phyloP scores from a whole-genome alignment of 2,329 filamentous ascomycete species.

The Fusarium foetens region DNA sequence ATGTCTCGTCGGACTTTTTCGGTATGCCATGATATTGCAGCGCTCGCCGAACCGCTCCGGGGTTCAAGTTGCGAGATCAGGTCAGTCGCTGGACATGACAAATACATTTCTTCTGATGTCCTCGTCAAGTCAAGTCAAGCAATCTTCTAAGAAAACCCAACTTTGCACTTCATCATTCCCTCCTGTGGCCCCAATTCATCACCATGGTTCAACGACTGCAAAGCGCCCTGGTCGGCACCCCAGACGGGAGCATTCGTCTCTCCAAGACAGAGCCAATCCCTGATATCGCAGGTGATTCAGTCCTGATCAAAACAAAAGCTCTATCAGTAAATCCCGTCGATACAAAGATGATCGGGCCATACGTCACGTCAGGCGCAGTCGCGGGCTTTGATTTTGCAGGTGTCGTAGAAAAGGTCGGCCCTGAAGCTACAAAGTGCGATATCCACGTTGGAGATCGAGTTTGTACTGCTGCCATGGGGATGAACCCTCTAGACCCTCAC shows the following conservation, averaged over 20 bases:
- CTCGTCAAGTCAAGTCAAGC: accelerated
- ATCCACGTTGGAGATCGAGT: background rate
- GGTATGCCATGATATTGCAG: background rate
- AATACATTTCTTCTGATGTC: background rate
- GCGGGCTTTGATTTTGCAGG: background rate
- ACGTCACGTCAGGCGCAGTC: background rate
- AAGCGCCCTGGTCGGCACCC: background rate
- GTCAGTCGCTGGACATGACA: background rate
- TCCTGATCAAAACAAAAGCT: background rate
- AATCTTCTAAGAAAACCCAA: accelerated
- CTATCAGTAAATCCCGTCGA: background rate
- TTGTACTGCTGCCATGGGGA: background rate
- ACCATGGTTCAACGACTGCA: background rate
- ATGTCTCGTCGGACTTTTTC: background rate
- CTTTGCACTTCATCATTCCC: background rate
- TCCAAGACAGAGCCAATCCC: background rate
- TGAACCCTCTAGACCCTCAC: background rate
- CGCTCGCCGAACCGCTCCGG: background rate
- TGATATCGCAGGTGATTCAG: accelerated
- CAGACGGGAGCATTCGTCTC: background rate
- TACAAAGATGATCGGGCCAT: background rate
- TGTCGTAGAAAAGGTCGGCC: background rate
- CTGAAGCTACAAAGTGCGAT: background rate
- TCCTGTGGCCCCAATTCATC: background rate
- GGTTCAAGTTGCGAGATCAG: accelerated